These are phyloP conservation scores for Colletotrichum sp. DNA, from an alignment of 2,329 filamentous ascomycete species.

Conservation along the genomic window DNA sequence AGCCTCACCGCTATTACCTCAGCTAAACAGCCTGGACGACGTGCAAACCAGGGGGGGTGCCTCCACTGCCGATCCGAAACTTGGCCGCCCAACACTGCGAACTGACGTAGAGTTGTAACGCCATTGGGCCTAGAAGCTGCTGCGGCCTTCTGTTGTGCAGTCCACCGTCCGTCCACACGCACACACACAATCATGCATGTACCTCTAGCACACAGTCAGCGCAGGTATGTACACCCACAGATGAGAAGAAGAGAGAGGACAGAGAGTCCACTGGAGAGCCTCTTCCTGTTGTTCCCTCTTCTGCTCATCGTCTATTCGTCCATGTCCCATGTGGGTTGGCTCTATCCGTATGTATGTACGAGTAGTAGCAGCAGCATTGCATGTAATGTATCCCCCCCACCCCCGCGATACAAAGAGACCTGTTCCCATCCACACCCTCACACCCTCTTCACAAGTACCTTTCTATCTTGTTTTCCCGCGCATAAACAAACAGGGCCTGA, in stretches of 20 bases:
- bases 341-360: background rate
- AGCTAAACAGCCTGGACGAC: background rate
- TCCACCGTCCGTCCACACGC: background rate
- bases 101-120: constrained; percentile 6
- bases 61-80: constrained; percentile 9
- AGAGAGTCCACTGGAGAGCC: background rate
- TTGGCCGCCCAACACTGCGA: background rate
- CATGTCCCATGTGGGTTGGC: background rate
- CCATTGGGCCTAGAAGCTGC: constrained; percentile 2
- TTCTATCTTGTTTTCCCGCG: background rate
- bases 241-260: background rate
- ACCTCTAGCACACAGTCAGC: background rate
- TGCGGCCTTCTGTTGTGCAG: background rate
- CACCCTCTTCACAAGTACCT: background rate
- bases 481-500: constrained; percentile 2
- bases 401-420: constrained; percentile 12
- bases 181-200: background rate
- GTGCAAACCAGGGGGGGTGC: background rate
- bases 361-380: background rate
- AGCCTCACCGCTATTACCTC: constrained; percentile 14
- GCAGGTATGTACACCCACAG: background rate
- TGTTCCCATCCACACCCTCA: background rate
- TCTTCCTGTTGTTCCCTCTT: background rate
- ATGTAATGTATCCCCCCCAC: background rate
- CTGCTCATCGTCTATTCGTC: background rate